Evolutionary conservation across 352 stramenopile genomes (phyloP), one percentile per base, ranked within the genome.

Genomic region (Stramenopiles sp.): DNA sequence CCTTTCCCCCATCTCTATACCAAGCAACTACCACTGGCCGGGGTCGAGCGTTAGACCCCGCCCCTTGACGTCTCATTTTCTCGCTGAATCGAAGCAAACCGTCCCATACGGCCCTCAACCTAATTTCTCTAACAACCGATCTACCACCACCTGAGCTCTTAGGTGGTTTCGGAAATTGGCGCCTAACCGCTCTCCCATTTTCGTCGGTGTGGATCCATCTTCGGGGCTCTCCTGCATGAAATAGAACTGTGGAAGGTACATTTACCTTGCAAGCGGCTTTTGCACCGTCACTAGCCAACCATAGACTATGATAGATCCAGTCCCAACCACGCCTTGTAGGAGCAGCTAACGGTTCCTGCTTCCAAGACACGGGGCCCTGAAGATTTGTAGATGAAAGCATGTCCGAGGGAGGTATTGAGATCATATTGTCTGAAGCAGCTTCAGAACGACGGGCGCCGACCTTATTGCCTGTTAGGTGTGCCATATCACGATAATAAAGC

Each of bases 181-280:
- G 55, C 31, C 84, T 71, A 8, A 82, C 84, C 30, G 86, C 44
- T 22, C 76, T 75, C 22, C 84, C 84, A 75, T 86, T 80, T 30
- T 82, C 67, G 7, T 84, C 81, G 27, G 67, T 84, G 44, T 80
- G 80, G 7, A 87, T 39, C 84, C 84, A 87, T 81, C 84, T 84
- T 22, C 32, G 31, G 7, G 84, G 84, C 30, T 80, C 81, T 31
- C 84, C 84, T n/a, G 75, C 80, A 29, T 83, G 71, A 44, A 85
- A 87, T n/a, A 87, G 31, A n/a, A 87, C 83, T 29, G 84, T 87
- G 32, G 86, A 82, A 7, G 84, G 84, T 29, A 87, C 81, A 33
- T 44, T 32, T 71, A 87, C 55, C 55, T 71, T 22, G 27, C 55
- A 71, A 22, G 55, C 55, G 22, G 55, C 55, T 27, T 71, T 71